Conservation (phyloP, 2,329 filamentous ascomycete species). For the Cladophialophora chaetospira region DNA sequence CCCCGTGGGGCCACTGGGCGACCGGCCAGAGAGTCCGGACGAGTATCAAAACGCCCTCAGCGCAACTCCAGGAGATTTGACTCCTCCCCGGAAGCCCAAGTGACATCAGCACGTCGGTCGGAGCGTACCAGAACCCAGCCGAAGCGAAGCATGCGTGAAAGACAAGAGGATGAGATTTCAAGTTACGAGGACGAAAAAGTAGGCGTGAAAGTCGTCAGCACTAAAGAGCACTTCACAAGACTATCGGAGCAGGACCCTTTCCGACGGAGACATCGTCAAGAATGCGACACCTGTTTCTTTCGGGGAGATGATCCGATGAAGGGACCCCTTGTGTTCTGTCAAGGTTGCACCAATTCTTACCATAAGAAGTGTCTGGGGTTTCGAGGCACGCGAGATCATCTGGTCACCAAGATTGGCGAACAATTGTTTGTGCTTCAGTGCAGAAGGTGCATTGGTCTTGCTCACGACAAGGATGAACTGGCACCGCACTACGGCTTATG, state of each 20-base stretch:
- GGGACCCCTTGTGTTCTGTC: conserved; percentile 78
- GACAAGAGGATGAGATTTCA: conserved; percentile 51
- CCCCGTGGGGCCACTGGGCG: conserved; percentile 16
- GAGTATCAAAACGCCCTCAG: neutral
- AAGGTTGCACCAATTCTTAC: conserved; percentile 83
- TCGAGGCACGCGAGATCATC: conserved; percentile 74
- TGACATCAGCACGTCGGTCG: conserved; percentile 38
- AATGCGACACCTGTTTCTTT: conserved; percentile 72
- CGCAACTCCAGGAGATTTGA: neutral
- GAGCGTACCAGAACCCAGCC: conserved; percentile 36
- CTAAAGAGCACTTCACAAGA: conserved; percentile 73
- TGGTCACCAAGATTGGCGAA: conserved; percentile 79
- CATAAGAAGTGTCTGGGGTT: conserved; percentile 81
- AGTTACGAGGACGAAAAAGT: conserved; percentile 41
- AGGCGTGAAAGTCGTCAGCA: conserved; percentile 60
- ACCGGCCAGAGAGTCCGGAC: neutral
- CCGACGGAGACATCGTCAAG: conserved; percentile 65
- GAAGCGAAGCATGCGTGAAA: conserved; percentile 49
- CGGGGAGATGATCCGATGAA: conserved; percentile 57
- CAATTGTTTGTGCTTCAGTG: conserved; percentile 87
- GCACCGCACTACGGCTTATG: conserved; percentile 74
- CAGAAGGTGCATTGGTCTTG: conserved; percentile 73
- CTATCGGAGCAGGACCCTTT: conserved; percentile 67
- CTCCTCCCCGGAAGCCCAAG: conserved; percentile 20
- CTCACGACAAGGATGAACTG: conserved; percentile 66